Conservation (phyloP, 2,329 filamentous ascomycete species). For the Raffaelea deltoideospora region DNA sequence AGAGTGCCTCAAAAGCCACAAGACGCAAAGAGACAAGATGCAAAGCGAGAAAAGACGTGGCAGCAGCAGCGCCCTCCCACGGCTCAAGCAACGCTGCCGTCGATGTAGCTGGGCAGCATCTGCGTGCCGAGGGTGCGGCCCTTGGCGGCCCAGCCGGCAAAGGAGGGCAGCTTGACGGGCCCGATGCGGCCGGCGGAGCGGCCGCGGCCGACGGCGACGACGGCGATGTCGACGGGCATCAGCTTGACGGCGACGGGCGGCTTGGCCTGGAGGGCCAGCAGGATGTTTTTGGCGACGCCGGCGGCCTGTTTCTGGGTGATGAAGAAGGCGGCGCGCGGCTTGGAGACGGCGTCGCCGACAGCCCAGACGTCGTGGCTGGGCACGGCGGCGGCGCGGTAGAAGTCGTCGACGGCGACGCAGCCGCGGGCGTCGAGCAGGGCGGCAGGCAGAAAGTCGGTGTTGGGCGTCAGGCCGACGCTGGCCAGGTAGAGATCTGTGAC, state of each 20-base stretch:
- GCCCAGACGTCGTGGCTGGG: conserved; percentile 30
- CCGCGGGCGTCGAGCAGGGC: conserved; percentile 24
- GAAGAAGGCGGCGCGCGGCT: conserved; percentile 28
- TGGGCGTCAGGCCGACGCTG: conserved; percentile 38
- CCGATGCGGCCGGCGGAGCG: conserved; percentile 31
- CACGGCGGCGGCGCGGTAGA: conserved; percentile 28
- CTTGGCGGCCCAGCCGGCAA: conserved; percentile 36
- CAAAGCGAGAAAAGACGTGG: no score
- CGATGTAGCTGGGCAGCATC: conserved; percentile 27
- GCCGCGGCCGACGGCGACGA: conserved; percentile 32
- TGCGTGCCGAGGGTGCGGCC: conserved; percentile 32
- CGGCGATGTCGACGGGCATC: conserved; percentile 31
- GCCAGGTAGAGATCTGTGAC: conserved; percentile 35
- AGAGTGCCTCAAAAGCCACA: no score
- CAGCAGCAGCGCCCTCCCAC: no score
- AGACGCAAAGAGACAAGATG: no score
- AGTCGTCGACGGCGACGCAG: conserved; percentile 35
- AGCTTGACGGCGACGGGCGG: conserved; percentile 27
- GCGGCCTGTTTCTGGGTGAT: conserved; percentile 35
- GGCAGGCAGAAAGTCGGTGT: conserved; percentile 35
- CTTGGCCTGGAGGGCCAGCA: conserved; percentile 29
- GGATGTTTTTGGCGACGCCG: conserved; percentile 37
- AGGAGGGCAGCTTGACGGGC: conserved; percentile 31
- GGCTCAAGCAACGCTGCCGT: conserved; percentile 30
- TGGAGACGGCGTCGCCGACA: conserved; percentile 35